These are phyloP conservation scores for Solanum medicagineum DNA, from an alignment of 257 asterid species.

Conservation along the genomic window DNA sequence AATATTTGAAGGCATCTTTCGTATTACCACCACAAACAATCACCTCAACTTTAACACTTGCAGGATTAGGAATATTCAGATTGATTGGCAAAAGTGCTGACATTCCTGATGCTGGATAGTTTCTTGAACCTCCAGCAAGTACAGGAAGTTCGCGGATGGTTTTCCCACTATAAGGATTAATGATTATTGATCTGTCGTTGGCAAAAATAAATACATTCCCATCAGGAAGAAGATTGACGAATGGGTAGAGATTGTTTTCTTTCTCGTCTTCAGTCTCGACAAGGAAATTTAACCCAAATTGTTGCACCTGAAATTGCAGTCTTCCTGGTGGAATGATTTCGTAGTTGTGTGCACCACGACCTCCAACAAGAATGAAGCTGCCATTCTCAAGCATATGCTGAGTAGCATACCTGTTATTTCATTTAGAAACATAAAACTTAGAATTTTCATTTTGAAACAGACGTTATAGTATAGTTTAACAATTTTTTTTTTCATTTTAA, in stretches of 20 bases:
- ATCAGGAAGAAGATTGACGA: slow-evolving; percentile 72
- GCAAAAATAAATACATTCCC: slow-evolving; percentile 75
- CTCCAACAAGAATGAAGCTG: slow-evolving; percentile 46
- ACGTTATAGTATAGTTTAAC: too few species aligned
- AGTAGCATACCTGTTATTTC: slow-evolving; percentile 38
- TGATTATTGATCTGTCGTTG: slow-evolving; percentile 48
- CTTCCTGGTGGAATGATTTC: slow-evolving; percentile 51
- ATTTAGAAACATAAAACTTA: background rate
- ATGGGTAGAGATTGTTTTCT: slow-evolving; percentile 81
- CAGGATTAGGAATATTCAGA: slow-evolving; percentile 9
- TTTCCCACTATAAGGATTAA: slow-evolving; percentile 50
- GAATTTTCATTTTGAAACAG: background rate
- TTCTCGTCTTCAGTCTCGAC: slow-evolving; percentile 34
- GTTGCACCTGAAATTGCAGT: slow-evolving; percentile 20
- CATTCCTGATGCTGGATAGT: slow-evolving; percentile 73
- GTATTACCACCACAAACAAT: slow-evolving; percentile 75
- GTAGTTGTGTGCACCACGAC: slow-evolving; percentile 53
- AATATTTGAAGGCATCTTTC: slow-evolving; percentile 25
- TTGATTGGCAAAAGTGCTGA: slow-evolving; percentile 69
- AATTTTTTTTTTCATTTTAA: too few species aligned
- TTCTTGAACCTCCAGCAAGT: slow-evolving; percentile 53
- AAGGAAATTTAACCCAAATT: slow-evolving; percentile 42
- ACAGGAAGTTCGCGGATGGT: slow-evolving; percentile 43
- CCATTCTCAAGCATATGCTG: slow-evolving; percentile 50
- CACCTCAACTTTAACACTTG: slow-evolving; percentile 19